These are phyloP conservation scores for Cryptosporidium bovis DNA, from an alignment of 169 alveolate species.

Conservation along the genomic window DNA sequence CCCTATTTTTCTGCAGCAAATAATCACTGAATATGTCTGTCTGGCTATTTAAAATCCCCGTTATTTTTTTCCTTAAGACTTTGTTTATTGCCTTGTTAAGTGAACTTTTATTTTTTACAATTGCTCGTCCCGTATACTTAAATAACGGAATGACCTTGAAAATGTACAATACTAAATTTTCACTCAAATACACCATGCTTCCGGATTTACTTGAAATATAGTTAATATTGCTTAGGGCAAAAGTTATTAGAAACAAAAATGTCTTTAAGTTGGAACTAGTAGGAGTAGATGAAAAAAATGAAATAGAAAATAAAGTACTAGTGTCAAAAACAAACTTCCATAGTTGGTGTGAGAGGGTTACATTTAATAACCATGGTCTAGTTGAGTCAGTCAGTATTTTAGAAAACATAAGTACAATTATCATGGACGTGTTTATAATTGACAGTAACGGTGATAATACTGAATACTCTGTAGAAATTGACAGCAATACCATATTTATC, in stretches of 20 bases:
- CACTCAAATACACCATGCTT: conserved; percentile 31
- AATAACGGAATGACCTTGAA: conserved; percentile 49
- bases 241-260: conserved; percentile 15
- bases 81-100: conserved; percentile 33
- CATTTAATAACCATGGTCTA: conserved; percentile 66
- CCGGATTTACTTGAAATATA: conserved; percentile 25
- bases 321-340: conserved; percentile 64
- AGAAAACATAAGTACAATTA: conserved; percentile 10
- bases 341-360: conserved; percentile 56
- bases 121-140: conserved; percentile 34
- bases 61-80: conserved; percentile 20
- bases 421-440: conserved; percentile 8
- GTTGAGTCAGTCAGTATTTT: conserved; percentile 50
- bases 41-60: conserved; percentile 17
- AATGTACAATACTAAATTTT: conserved; percentile 43
- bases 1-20: neutral
- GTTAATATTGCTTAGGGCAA: neutral
- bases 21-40: neutral
- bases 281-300: conserved; percentile 46
- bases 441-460: conserved; percentile 25
- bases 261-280: conserved; percentile 47
- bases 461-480: conserved; percentile 55
- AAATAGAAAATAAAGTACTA: conserved; percentile 46
- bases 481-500: neutral
- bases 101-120: conserved; percentile 50